Percentiles rank a stretch among this genome's conserved stretches.
phyloP scores from a whole-genome alignment of 306 rosid genomes.

The Lathyrus oleraceus region DNA sequence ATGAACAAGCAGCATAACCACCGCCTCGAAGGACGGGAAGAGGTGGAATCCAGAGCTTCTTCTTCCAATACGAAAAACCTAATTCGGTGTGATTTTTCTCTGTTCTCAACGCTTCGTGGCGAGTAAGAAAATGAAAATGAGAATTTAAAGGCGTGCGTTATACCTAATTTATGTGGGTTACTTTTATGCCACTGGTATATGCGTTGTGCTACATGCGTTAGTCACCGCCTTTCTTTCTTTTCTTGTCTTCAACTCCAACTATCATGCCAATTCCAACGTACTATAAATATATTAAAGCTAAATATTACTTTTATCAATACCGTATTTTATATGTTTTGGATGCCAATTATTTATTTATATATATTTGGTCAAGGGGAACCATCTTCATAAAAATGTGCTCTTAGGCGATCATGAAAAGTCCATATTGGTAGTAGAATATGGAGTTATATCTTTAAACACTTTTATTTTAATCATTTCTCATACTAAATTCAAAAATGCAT shows the following conservation, averaged over 20 bases:
- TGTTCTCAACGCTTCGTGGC: constrained; percentile 3
- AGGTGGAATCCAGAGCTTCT: constrained; percentile 86
- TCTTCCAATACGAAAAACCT: constrained; percentile 39
- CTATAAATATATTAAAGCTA: too few relatives aligned
- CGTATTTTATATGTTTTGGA: too few relatives aligned
- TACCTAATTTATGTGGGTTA: constrained; percentile 35
- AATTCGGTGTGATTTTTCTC: not conserved
- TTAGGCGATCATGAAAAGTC: too few relatives aligned
- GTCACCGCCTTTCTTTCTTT: constrained; percentile 32
- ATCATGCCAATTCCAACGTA: not conserved
- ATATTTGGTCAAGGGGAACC: too few relatives aligned
- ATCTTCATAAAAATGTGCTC: too few relatives aligned
- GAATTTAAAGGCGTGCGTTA: not conserved
- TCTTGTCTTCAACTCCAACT: constrained; percentile 34
- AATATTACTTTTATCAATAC: too few relatives aligned
- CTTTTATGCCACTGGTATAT: constrained; percentile 2
- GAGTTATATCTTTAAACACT: too few relatives aligned
- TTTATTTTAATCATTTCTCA: too few relatives aligned
- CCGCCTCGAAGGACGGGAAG: constrained; percentile 96
- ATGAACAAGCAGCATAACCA: constrained; percentile 74
- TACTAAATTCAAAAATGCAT: too few relatives aligned
- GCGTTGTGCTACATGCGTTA: not conserved
- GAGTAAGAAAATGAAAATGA: constrained; percentile 23
- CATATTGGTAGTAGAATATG: too few relatives aligned
- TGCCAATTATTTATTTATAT: too few relatives aligned